Conservation (phyloP, 257 asterid species). For the Solanum habrochaites region DNA sequence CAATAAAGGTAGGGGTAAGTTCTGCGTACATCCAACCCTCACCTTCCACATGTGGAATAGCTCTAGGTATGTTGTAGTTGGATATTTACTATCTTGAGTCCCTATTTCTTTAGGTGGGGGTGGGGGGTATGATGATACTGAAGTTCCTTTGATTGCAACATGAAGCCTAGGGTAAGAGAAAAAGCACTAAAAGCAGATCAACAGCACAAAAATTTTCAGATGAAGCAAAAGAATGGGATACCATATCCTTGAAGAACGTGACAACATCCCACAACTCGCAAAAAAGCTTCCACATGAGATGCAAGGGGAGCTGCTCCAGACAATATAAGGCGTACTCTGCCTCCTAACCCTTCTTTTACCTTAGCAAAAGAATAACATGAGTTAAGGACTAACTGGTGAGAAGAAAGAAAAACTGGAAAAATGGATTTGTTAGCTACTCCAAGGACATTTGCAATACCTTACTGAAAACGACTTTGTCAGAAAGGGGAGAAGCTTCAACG, state of each 20-base stretch:
- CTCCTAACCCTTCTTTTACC: constrained; percentile 94
- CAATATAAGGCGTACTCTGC: constrained; percentile 73
- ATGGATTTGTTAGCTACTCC: background rate
- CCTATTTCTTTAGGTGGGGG: background rate
- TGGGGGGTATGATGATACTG: background rate
- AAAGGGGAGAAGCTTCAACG: constrained; percentile 56
- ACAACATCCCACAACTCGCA: constrained; percentile 73
- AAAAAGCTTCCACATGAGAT: constrained; percentile 78
- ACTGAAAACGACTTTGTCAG: constrained; percentile 76
- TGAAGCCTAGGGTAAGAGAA: background rate
- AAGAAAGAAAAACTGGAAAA: background rate
- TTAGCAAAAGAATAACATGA: constrained; percentile 8
- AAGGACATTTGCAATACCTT: constrained; percentile 38
- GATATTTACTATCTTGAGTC: background rate
- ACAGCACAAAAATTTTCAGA: background rate
- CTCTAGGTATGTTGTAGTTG: background rate
- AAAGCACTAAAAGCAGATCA: background rate
- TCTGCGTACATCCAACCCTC: background rate
- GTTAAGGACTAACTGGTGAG: constrained; percentile 1
- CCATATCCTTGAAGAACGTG: constrained; percentile 97
- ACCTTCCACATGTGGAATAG: background rate
- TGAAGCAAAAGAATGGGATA: constrained; percentile 17
- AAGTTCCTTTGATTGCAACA: background rate
- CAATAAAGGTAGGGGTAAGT: background rate
- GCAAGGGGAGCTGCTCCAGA: constrained; percentile 99